Evolutionary conservation across 352 stramenopile species (phyloP), one percentile per base, ranked within the genome.

Genomic region (Phytopythium chamaehyphon): DNA sequence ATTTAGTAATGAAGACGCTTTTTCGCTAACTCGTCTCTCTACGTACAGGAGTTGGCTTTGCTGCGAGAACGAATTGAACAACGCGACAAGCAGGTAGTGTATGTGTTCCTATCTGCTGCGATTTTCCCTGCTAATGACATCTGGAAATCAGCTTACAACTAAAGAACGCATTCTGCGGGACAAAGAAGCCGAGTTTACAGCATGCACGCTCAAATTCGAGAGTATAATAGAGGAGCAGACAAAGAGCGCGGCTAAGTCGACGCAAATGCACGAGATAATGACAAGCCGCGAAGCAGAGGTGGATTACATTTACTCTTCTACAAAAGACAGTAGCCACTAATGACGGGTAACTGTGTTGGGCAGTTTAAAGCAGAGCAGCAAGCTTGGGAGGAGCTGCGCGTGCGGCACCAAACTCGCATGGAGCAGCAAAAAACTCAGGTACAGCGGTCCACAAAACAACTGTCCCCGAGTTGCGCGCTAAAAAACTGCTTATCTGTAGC

Each of bases 131-230:
- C n/a, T 28, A 18, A 26, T 35, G n/a, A 21, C 44, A 26, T 5
- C 5, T 14, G 7, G 0, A 37, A 26, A 6, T 12, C 24, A 83
- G 69, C 23, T 83, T 0, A 51, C 48, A 39, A 53, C 57, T 14
- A 83, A 76, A 51, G 63, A 83, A 37, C 72, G 72, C n/a, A 57
- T 74, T 11, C 57, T 80, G 14, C 57, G 61, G 1, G 69, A 80
- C n/a, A 73, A 80, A 40, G 66, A 61, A 26, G 47, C 49, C 1
- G 72, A 74, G 21, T 44, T 83, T 16, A n/a, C 42, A 1, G 53
- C 28, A 9, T 33, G 28, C 28, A 5, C 5, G 9, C 28, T 33
- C 28, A 33, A 40, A 9, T 47, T 76, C 19, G 48, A 69, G n/a
- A 19, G 7, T 1, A 36, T 59, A 1, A 51, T 73, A 12, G 40